phyloP scores from a whole-genome alignment of 768 basidiomycete genomes.

The Auricularia heimuer region DNA sequence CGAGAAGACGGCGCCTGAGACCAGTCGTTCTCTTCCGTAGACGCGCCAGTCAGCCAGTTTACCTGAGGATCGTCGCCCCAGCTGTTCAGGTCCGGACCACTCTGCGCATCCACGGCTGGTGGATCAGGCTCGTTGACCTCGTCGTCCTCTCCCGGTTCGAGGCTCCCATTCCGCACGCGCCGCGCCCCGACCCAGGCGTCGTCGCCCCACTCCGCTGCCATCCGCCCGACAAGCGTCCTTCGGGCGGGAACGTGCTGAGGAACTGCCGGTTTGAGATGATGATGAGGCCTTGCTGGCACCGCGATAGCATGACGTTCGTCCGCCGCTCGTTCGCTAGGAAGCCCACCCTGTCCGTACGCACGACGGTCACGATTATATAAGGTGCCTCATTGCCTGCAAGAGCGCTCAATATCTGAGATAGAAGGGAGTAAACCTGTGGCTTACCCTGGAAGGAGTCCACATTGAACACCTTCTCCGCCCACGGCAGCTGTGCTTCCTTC shows the following conservation, averaged over 20 bases:
- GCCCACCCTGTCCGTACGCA: constrained; percentile 52
- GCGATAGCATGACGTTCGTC: constrained; percentile 82
- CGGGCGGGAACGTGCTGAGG: constrained; percentile 39
- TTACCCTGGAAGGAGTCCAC: constrained; percentile 75
- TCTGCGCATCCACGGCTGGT: neutral
- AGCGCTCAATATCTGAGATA: neutral
- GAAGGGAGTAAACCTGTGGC: no score
- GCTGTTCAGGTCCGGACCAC: neutral
- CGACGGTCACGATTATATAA: constrained; percentile 62
- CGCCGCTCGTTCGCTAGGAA: constrained; percentile 57
- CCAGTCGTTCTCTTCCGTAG: no score
- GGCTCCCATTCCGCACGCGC: neutral
- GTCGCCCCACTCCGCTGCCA: constrained; percentile 20
- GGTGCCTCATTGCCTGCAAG: constrained; percentile 72
- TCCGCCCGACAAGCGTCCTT: constrained; percentile 34
- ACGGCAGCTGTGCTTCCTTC: constrained; percentile 35
- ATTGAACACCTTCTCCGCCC: constrained; percentile 57
- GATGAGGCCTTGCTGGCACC: constrained; percentile 71
- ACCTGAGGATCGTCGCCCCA: neutral
- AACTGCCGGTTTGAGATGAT: constrained; percentile 58
- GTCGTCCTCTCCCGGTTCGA: neutral
- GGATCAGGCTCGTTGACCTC: neutral
- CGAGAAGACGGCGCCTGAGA: no score
- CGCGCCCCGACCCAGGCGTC: neutral
- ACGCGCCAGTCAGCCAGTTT: no score